phyloP scores from a whole-genome alignment of 2,329 filamentous ascomycete genomes.

The Phyllachora maydis region DNA sequence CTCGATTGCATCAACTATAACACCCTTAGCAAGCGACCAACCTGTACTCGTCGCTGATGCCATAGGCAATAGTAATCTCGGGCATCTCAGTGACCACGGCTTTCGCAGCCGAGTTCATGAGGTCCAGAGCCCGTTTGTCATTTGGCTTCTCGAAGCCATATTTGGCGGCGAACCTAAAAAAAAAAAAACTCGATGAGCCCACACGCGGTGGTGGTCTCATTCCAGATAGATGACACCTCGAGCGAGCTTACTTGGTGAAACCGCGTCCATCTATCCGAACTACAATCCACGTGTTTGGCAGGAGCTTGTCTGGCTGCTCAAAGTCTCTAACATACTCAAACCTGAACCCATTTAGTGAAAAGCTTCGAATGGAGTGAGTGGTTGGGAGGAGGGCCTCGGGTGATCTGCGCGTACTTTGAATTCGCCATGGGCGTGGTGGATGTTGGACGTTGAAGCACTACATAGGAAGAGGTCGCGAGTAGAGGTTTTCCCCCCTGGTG shows the following conservation, averaged over 20 bases:
- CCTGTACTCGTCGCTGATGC: conserved; percentile 88
- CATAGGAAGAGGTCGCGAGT: no score
- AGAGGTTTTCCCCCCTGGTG: no score
- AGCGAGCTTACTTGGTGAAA: conserved; percentile 66
- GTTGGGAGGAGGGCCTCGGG: no score
- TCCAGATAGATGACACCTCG: no score
- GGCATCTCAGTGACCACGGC: conserved; percentile 67
- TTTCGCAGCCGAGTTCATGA: conserved; percentile 89
- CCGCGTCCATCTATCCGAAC: conserved; percentile 84
- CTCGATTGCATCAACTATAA: conserved; percentile 1
- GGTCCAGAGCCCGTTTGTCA: conserved; percentile 63
- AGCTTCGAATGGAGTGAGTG: not conserved
- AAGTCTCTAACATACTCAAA: conserved; percentile 90
- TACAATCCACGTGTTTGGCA: conserved; percentile 91
- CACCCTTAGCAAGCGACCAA: conserved; percentile 11
- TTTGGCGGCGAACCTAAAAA: conserved; percentile 51
- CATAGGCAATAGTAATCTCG: conserved; percentile 76
- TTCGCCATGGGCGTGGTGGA: no score
- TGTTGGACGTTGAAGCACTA: no score
- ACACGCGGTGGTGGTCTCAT: not conserved
- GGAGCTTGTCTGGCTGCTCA: conserved; percentile 59
- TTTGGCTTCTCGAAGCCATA: conserved; percentile 87
- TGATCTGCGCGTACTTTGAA: no score
- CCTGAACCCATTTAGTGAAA: no score
- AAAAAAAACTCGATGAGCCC: conserved; percentile 1